Base-by-base conservation (phyloP, 768 basidiomycete genomes). In the Tricholoma furcatifolium region DNA sequence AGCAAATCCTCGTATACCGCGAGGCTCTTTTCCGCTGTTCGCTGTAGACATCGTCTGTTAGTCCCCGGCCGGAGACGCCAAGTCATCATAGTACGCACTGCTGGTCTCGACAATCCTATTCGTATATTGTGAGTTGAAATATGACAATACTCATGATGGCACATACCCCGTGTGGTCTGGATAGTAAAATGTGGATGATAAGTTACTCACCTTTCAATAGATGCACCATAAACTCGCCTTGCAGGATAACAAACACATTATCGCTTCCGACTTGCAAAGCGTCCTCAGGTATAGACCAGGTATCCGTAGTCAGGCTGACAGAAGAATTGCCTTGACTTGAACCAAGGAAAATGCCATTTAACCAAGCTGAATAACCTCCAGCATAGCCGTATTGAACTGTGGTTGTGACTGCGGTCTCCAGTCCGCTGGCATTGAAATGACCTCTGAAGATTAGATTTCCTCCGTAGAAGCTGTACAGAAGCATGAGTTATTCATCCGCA, bases 371-470 rank as follows among this genome's bases (percentile, higher is more conserved):
- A 63, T 81, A 82, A 14, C 77, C 80, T 14, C 79, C 80, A 4
- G 77, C 77, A 53, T 65, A 64, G 4, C 81, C 80, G 44, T 75
- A 79, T 61, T 80, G 78, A 5, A 82, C 73, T 20, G 76, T 71
- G 11, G 76, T 63, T 20, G 57, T 67, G 47, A 82, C 66, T 5
- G 70, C 77, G 0, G 73, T 79, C 63, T 82, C 81, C 36, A 66
- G 43, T 6, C 80, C 80, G 3, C 69, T 72, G 10, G 79, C 76
- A 11, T 63, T 76, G 65, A 82, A 81, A 51, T 77, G 75, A n/a
- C 76, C 81, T 11, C 80, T 73, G 69, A 75, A 81, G 38, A 82
- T 70, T 34, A 81, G 63, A 51, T 79, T 74, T 0, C 77, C 78
- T 2, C 77, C 80, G 51, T 80, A 80, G 56, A 79, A 81, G 15